These are phyloP conservation scores for Hebeloma cylindrosporum DNA, from an alignment of 768 basidiomycete species.

Conservation along the genomic window DNA sequence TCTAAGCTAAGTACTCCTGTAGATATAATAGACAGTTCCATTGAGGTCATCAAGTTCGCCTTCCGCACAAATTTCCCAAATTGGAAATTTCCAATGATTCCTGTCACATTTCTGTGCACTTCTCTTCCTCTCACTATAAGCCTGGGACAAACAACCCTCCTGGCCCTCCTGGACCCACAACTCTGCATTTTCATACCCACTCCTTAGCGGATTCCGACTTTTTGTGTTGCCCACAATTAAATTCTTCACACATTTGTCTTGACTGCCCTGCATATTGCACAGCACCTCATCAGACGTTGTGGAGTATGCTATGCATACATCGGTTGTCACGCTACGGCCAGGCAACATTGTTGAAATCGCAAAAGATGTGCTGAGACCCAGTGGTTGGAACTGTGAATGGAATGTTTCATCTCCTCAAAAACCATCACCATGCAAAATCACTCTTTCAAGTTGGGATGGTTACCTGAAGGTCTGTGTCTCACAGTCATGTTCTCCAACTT, in stretches of 20 bases:
- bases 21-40: too few relatives aligned
- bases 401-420: slow-evolving; percentile 13
- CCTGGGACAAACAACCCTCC: too few relatives aligned
- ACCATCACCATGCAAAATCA: slow-evolving; percentile 18
- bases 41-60: not conserved
- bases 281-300: not conserved
- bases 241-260: too few relatives aligned
- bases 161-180: too few relatives aligned
- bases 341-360: slow-evolving; percentile 25
- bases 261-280: too few relatives aligned
- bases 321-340: slow-evolving; percentile 15
- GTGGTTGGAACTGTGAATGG: slow-evolving; percentile 31
- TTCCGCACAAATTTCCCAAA: slow-evolving; percentile 1
- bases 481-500: too few relatives aligned
- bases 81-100: slow-evolving; percentile 7
- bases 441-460: slow-evolving; percentile 28
- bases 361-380: slow-evolving; percentile 23
- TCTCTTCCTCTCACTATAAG: not conserved
- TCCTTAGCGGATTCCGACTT: slow-evolving; percentile 27
- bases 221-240: too few relatives aligned
- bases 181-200: too few relatives aligned
- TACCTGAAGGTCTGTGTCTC: slow-evolving; percentile 28
- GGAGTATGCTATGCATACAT: slow-evolving; percentile 22
- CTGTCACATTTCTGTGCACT: not conserved
- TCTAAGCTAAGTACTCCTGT: too few relatives aligned